Conservation (phyloP, 495 filamentous ascomycete genomes). For the Xylaria grammica region DNA sequence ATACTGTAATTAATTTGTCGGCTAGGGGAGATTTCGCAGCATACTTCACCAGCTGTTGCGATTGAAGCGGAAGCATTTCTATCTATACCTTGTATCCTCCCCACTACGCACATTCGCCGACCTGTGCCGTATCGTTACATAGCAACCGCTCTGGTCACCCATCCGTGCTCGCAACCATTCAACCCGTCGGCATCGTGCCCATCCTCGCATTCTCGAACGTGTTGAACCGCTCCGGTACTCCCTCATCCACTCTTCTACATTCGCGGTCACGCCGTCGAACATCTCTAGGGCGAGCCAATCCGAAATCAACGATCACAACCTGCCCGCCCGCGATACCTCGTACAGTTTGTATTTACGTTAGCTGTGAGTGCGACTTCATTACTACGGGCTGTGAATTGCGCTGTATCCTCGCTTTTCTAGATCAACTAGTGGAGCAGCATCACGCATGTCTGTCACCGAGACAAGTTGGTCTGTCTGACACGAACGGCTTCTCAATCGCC, state of each 20-base stretch:
- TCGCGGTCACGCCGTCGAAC: background rate
- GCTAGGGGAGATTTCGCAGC: background rate
- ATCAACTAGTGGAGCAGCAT: background rate
- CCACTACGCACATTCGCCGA: background rate
- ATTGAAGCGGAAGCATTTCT: conserved; percentile 1
- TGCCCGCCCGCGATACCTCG: background rate
- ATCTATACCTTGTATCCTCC: background rate
- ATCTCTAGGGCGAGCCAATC: background rate
- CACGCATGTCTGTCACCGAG: background rate
- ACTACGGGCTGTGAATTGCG: background rate
- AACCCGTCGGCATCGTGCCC: background rate
- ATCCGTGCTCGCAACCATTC: background rate
- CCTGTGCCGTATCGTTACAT: conserved; percentile 1
- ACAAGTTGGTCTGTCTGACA: background rate
- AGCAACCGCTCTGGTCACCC: background rate
- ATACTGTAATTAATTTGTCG: background rate
- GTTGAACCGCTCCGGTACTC: background rate
- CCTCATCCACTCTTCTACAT: background rate
- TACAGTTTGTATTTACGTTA: background rate
- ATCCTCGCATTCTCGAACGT: background rate
- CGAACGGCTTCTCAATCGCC: background rate
- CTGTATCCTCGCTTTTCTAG: background rate
- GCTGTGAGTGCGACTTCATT: background rate
- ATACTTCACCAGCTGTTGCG: background rate
- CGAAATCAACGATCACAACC: background rate